These are phyloP conservation scores for Colletotrichum salicis DNA, from an alignment of 2,329 filamentous ascomycete genomes.

Conservation along the genomic window DNA sequence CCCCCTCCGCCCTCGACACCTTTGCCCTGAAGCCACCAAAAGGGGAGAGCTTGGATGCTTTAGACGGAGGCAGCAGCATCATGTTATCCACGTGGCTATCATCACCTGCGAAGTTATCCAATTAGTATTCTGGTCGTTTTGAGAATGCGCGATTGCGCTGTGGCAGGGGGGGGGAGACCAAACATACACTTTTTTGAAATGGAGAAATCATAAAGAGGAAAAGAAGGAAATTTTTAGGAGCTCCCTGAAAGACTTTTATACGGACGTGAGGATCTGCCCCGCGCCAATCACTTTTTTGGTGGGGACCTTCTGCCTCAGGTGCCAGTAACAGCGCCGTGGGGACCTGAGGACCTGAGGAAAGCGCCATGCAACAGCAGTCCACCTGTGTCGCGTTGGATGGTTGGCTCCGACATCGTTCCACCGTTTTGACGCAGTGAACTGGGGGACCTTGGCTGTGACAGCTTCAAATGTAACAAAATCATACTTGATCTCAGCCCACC, in stretches of 20 bases:
- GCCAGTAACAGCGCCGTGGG: background rate
- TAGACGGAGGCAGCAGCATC: conserved; percentile 77
- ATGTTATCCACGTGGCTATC: conserved; percentile 98
- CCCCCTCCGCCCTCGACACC: conserved; percentile 71
- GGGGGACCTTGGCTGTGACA: conserved; percentile 19
- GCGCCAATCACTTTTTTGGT: conserved; percentile 40
- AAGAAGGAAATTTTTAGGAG: conserved; percentile 53
- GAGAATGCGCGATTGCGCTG: conserved; percentile 20
- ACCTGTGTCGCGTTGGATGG: background rate
- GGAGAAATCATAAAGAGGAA: conserved; percentile 89
- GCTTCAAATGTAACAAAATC: conserved; percentile 24
- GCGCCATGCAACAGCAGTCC: conserved; percentile 7
- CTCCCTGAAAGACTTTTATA: conserved; percentile 51
- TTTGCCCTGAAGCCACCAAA: conserved; percentile 88
- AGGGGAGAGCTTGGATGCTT: conserved; percentile 85
- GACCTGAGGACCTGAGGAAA: background rate
- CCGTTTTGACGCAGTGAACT: conserved; percentile 6
- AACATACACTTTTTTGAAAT: conserved; percentile 95
- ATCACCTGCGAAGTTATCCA: conserved; percentile 79
- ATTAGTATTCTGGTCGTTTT: conserved; percentile 3
- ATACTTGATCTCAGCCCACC: background rate
- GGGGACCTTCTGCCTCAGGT: conserved; percentile 38
- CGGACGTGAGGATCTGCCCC: conserved; percentile 36
- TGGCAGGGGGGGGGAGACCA: conserved; percentile 41
- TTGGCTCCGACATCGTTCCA: conserved; percentile 5